Evolutionary conservation across 2,329 filamentous ascomycete species (phyloP), one percentile per base, ranked within the genome.

Genomic region (Diplodia corticola): DNA sequence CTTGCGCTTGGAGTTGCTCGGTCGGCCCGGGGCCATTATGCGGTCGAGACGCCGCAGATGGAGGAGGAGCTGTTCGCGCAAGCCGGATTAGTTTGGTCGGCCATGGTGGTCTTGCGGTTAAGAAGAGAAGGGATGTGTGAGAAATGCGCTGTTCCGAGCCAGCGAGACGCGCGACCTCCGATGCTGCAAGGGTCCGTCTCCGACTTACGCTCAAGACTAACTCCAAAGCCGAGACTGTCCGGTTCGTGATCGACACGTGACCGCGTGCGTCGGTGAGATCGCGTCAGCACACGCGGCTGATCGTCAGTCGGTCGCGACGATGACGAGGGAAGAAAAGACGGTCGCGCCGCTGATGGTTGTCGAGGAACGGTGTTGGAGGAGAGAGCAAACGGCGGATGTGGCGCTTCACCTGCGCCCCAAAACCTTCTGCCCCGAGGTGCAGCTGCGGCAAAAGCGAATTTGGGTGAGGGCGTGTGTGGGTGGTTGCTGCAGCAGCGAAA

Each of bases 11-110:
- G 17, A 26, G 30, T 22, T 24, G 48, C 15, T 48, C 30, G 46
- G 22, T 50, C 30, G 49, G 49, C n/a, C 48, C 60, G 60, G 60
- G 22, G 49, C 60, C 60, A 63, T 63, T 44, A 63, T 63, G 60
- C 60, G 60, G 60, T 63, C 33, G 13, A 22, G 22, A 44, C 30
- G 44, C 60, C 60, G 60, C 60, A 22, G 60, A 48, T 40, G 60
- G 17, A 22, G 22, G 26, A 48, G 33, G 48, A 22, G 60, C 60
- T 63, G 48, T 37, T 4, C 22, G 60, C 40, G 44, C n/a, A 22
- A n/a, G 30, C 20, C 10, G 26, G 24, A 40, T 48, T 20, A 61
- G 57, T 30, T 26, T 2, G 35, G 48, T 10, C 30, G 26, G 46
- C 49, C 60, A 63, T 63, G 60, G 48, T 53, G 26, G 46, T 30